Base-by-base conservation (phyloP, 805 yeast species). In the Cephaloascus fragrans region DNA sequence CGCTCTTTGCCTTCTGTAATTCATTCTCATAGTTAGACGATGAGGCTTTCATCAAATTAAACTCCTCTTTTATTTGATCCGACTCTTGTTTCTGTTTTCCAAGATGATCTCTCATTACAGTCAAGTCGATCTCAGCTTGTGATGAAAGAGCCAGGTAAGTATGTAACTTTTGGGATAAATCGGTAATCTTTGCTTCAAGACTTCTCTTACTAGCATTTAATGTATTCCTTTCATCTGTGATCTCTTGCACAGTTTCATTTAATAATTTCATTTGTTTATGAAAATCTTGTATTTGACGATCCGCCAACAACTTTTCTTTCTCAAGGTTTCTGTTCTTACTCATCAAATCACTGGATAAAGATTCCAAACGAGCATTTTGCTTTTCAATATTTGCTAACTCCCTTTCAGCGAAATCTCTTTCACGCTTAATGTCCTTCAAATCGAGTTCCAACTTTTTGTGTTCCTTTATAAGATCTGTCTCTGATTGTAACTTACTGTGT, bases 401-500 rank as follows among this genome's bases (percentile, higher is more conserved):
- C 26, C 46, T 44, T 26, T 59, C 66, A 14, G 63, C 44, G 20
- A 44, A 46, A 3, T 48, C 41, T 39, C 57, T 57, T 14, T 47
- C 52, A 18, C 51, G 45, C 4, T 48, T 44, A 35, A 58, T 42
- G 6, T 74, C 71, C 43, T 79, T 86, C 35, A 77, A 57, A 43
- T 79, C 81, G 45, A 78, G 70, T 34, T 70, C 73, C 19, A 81
- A 57, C 31, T 74, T 74, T 38, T 83, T 80, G 45, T 80, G 62
- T 35, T 73, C 79, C 46, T 79, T 82, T 42, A 79, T 74, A 39
- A 82, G 55, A 23, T 72, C 75, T 1, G 86, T 77, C 53, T 86
- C 95, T 31, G 66, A 68, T 47, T 78, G 77, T 59, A 78, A 62
- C 45, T 75, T 70, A 39, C 64, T 62, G 29, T 69, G 64, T 31